A percentile compares a stretch with the other conserved stretches of the same genome.
These are phyloP conservation scores for Fusarium albosuccineum DNA, from an alignment of 2,329 filamentous ascomycete species.

Conservation along the genomic window DNA sequence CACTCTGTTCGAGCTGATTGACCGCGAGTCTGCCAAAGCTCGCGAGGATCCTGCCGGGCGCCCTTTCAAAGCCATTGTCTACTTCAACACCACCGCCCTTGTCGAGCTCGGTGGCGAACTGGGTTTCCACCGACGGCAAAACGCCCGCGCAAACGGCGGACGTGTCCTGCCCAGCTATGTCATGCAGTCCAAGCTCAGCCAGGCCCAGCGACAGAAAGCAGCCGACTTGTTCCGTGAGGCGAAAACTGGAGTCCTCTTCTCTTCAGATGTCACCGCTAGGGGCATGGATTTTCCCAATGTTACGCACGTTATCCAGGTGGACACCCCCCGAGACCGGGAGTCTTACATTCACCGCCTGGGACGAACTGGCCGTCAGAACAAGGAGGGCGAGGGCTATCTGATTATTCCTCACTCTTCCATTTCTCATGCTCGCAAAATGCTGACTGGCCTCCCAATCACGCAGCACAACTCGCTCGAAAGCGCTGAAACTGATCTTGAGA, in stretches of 20 bases:
- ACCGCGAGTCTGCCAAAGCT: conserved; percentile 67
- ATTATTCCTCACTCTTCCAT: conserved; percentile 70
- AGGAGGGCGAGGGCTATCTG: conserved; percentile 78
- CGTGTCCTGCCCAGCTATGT: conserved; percentile 56
- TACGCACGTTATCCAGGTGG: conserved; percentile 82
- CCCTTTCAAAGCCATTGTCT: conserved; percentile 97
- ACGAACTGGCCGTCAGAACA: conserved; percentile 81
- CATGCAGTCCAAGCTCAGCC: conserved; percentile 85
- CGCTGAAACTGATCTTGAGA: conserved; percentile 65
- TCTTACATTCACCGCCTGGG: conserved; percentile 83
- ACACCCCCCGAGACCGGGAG: conserved; percentile 73
- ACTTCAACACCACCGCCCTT: conserved; percentile 83
- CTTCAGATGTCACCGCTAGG: conserved; percentile 83
- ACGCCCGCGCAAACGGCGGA: conserved; percentile 54
- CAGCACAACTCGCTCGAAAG: conserved; percentile 64
- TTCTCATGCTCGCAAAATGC: conserved; percentile 59
- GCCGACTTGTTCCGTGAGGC: conserved; percentile 78
- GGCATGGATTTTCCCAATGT: conserved; percentile 88
- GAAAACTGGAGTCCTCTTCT: conserved; percentile 76
- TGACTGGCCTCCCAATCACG: conserved; percentile 72
- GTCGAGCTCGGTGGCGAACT: conserved; percentile 74
- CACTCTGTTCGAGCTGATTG: conserved; percentile 79
- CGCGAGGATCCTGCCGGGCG: conserved; percentile 53
- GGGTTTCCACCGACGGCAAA: conserved; percentile 55
- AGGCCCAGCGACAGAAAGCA: conserved; percentile 75